Percentiles rank a stretch among this genome's conserved stretches.
phyloP scores from a whole-genome alignment of 192 early-diverging fungal species.

The Coemansia sp. region DNA sequence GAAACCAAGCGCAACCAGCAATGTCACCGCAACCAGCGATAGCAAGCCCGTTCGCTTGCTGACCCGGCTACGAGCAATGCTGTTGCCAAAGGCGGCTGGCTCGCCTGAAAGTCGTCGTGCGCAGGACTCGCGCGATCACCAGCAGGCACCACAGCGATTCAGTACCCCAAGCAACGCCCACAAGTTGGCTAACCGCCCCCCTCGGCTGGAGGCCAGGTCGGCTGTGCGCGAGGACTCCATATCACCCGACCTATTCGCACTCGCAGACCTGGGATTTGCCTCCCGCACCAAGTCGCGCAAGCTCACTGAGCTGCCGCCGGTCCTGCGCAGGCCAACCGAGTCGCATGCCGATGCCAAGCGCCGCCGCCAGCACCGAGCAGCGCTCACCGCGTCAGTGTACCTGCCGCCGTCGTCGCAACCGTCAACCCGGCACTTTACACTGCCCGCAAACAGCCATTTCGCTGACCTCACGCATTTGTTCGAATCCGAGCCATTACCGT shows the following conservation, averaged over 20 bases:
- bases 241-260: slow-evolving; percentile 28
- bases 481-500: background rate
- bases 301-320: background rate
- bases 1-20: background rate
- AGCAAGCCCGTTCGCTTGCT: slow-evolving; percentile 20
- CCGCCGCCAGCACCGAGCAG: slow-evolving; percentile 1
- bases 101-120: background rate
- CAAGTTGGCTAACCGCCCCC: background rate
- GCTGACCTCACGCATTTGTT: background rate
- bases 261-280: slow-evolving; percentile 26
- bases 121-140: background rate
- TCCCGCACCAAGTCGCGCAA: background rate
- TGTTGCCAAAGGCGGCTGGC: slow-evolving; percentile 13
- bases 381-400: slow-evolving; percentile 4
- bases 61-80: slow-evolving; percentile 26
- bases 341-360: background rate
- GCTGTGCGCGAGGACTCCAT: slow-evolving; percentile 36
- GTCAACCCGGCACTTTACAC: background rate
- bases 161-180: background rate
- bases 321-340: slow-evolving; percentile 1
- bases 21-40: slow-evolving; percentile 1
- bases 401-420: background rate
- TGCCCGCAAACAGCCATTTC: background rate
- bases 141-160: background rate
- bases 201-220: slow-evolving; percentile 35